A percentile compares a stretch with the other conserved stretches of the same genome.
Conservation (phyloP, 192 early-diverging fungal species). For the Podila clonocystis region DNA sequence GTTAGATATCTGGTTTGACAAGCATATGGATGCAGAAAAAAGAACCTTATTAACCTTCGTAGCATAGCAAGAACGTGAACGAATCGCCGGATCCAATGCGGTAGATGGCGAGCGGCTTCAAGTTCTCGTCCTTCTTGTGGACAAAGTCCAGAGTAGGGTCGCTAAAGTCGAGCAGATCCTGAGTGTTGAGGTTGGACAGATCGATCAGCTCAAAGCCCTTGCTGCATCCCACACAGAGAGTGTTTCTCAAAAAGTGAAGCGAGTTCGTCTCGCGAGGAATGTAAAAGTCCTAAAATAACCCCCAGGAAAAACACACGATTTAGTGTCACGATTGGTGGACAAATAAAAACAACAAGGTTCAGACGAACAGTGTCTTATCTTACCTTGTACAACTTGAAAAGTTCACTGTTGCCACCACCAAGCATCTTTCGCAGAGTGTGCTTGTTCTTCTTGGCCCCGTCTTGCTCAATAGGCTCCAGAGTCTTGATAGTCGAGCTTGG, state of each 20-base stretch:
- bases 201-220: slow-evolving; percentile 97
- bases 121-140: slow-evolving; percentile 73
- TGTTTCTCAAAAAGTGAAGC: slow-evolving; percentile 86
- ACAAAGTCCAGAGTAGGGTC: slow-evolving; percentile 86
- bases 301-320: slow-evolving; percentile 10
- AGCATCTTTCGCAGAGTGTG: slow-evolving; percentile 36
- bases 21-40: neutral
- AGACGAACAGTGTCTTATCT: slow-evolving; percentile 53
- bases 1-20: neutral
- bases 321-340: neutral
- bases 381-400: slow-evolving; percentile 69
- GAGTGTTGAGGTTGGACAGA: slow-evolving; percentile 82
- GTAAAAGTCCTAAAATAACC: slow-evolving; percentile 83
- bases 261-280: slow-evolving; percentile 90
- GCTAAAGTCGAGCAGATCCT: slow-evolving; percentile 85
- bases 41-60: slow-evolving; percentile 72
- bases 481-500: slow-evolving; percentile 52
- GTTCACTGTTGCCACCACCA: slow-evolving; percentile 43
- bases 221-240: slow-evolving; percentile 88
- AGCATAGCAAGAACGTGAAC: slow-evolving; percentile 83
- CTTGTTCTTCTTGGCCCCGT: slow-evolving; percentile 48
- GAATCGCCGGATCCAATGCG: slow-evolving; percentile 74
- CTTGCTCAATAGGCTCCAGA: slow-evolving; percentile 56
- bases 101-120: slow-evolving; percentile 87
- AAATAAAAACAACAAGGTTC: slow-evolving; percentile 36